Evolutionary conservation across 2,329 filamentous ascomycete genomes (phyloP).

Genomic region (Botryotinia globosa): DNA sequence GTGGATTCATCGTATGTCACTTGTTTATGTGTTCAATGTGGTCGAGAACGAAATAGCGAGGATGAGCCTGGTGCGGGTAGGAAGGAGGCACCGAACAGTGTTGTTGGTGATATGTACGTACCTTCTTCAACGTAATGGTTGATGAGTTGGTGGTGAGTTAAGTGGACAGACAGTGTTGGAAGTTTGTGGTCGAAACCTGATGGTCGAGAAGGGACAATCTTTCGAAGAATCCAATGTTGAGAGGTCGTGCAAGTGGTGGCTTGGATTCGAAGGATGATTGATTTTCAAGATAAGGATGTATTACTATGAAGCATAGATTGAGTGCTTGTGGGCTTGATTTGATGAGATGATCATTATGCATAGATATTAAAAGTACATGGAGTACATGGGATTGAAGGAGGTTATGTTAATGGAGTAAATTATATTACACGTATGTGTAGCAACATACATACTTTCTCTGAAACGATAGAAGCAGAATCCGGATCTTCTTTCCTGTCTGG

Average conservation of each 20-base stretch:
- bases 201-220: background rate
- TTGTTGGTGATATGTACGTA: conserved; percentile 7
- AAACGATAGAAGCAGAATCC: background rate
- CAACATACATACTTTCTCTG: background rate
- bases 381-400: background rate
- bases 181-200: background rate
- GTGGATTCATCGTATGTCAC: conserved; percentile 5
- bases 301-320: background rate
- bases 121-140: background rate
- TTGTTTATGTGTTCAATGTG: background rate
- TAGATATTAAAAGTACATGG: background rate
- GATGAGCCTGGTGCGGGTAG: background rate
- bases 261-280: conserved; percentile 3
- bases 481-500: background rate
- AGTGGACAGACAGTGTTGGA: background rate
- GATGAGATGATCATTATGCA: background rate
- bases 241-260: background rate
- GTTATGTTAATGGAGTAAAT: background rate
- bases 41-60: background rate
- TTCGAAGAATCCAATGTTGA: background rate
- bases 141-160: background rate
- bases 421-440: background rate
- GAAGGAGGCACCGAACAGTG: background rate
- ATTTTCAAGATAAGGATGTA: background rate
- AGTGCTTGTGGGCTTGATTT: background rate